Percentiles rank a stretch among this genome's conserved stretches.
Conservation (phyloP, 192 early-diverging fungal genomes). For the Mortierella claussenii region DNA sequence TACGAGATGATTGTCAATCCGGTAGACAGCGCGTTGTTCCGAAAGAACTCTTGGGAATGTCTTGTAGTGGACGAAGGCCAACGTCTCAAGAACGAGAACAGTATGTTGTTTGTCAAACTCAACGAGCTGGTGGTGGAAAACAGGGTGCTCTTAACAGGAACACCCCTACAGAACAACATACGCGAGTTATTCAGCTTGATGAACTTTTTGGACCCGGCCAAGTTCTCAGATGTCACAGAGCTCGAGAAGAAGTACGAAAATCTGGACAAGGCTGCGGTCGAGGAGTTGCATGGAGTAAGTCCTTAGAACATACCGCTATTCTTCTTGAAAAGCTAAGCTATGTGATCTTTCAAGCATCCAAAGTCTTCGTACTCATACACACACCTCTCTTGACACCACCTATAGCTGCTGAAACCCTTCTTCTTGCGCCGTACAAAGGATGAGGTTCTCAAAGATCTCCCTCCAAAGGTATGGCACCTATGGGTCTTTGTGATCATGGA, state of each 20-base stretch:
- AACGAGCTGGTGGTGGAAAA: conserved; percentile 61
- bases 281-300: conserved; percentile 71
- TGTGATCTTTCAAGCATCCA: too few species aligned
- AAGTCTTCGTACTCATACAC: too few species aligned
- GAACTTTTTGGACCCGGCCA: conserved; percentile 72
- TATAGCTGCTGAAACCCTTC: conserved; percentile 67
- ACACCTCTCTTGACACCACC: too few species aligned
- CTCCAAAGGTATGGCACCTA: conserved; percentile 72
- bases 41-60: conserved; percentile 64
- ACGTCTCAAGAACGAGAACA: conserved; percentile 77
- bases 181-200: conserved; percentile 78
- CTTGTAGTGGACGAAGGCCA: conserved; percentile 84
- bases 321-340: too few species aligned
- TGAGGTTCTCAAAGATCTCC: conserved; percentile 64
- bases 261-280: conserved; percentile 62
- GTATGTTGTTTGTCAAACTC: conserved; percentile 65
- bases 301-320: too few species aligned
- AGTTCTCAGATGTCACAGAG: conserved; percentile 67
- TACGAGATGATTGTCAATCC: conserved; percentile 68
- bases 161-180: conserved; percentile 79
- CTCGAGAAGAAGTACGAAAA: conserved; percentile 65
- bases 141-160: conserved; percentile 74
- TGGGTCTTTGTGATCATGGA: too few species aligned
- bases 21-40: conserved; percentile 58
- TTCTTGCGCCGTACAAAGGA: conserved; percentile 79